phyloP scores from a whole-genome alignment of 371 early-diverging fungal genomes.

The Rhizopus stolonifer region DNA sequence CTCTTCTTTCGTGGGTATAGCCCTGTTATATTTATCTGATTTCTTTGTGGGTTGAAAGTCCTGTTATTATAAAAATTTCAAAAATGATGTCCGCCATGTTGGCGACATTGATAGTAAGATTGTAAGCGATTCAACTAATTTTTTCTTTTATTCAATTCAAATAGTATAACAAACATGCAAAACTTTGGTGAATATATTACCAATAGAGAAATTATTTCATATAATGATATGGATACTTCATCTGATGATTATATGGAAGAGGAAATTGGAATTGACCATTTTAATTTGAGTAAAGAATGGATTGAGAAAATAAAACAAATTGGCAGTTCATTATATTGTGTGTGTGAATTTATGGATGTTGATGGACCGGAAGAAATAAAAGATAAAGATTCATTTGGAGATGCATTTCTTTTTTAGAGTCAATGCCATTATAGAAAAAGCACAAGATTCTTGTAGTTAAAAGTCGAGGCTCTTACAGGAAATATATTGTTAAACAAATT shows the following conservation, averaged over 20 bases:
- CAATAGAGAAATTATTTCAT: conserved; percentile 8
- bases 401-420: conserved; percentile 6
- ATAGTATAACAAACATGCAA: background rate
- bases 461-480: background rate
- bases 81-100: too few relatives aligned
- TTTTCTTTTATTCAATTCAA: background rate
- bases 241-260: conserved; percentile 12
- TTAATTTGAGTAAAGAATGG: conserved; percentile 2
- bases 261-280: conserved; percentile 6
- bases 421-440: conserved; percentile 1
- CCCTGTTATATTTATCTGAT: too few relatives aligned
- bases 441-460: conserved; percentile 3
- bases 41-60: too few relatives aligned
- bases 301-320: background rate
- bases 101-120: too few relatives aligned
- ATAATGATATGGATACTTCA: conserved; percentile 10
- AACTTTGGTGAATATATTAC: conserved; percentile 1
- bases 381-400: conserved; percentile 5
- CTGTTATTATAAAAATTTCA: too few relatives aligned
- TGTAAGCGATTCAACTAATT: background rate
- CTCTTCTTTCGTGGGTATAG: too few relatives aligned
- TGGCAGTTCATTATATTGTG: background rate
- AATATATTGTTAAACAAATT: conserved; percentile 1
- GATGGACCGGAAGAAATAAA: conserved; percentile 2
- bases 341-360: conserved; percentile 4